Percentiles rank a stretch among this genome's conserved stretches.
Evolutionary conservation across 1,139 yeast species (phyloP).

Genomic region (Lodderomyces jiufengensis): DNA sequence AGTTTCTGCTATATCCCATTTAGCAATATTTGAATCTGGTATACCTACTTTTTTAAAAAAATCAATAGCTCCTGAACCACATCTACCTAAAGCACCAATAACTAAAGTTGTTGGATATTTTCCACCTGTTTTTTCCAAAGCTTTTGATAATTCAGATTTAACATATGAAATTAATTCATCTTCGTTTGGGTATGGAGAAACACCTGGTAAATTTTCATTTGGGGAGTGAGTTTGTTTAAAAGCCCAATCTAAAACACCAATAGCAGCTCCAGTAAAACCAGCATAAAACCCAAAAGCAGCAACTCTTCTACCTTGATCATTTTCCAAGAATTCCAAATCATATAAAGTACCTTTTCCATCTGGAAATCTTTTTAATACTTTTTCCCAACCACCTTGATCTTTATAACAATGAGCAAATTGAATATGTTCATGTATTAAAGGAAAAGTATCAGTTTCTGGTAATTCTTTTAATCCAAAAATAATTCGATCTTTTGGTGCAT

Average conservation of each 20-base stretch:
- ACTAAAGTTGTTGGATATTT: conserved; percentile 75
- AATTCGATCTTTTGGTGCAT: conserved; percentile 85
- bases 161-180: conserved; percentile 67
- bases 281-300: conserved; percentile 99
- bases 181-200: conserved; percentile 82
- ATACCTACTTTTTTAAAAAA: conserved; percentile 79
- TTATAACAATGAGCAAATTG: conserved; percentile 99
- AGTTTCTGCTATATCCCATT: conserved; percentile 98
- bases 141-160: conserved; percentile 54
- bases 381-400: conserved; percentile 96
- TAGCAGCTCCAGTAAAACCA: conserved; percentile 98
- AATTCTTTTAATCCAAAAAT: conserved; percentile 92
- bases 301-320: conserved; percentile 94
- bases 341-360: conserved; percentile 86
- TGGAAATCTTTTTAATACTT: conserved; percentile 83
- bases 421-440: conserved; percentile 90
- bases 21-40: conserved; percentile 75
- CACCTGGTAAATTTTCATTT: conserved; percentile 61
- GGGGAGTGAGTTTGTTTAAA: conserved; percentile 75
- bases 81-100: conserved; percentile 97
- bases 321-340: conserved; percentile 91
- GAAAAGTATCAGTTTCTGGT: conserved; percentile 88
- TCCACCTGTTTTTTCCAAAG: conserved; percentile 58
- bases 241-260: conserved; percentile 93
- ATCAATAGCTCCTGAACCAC: conserved; percentile 97